Conservation (phyloP, 331 rosid species). For the Prunus yedoensis region DNA sequence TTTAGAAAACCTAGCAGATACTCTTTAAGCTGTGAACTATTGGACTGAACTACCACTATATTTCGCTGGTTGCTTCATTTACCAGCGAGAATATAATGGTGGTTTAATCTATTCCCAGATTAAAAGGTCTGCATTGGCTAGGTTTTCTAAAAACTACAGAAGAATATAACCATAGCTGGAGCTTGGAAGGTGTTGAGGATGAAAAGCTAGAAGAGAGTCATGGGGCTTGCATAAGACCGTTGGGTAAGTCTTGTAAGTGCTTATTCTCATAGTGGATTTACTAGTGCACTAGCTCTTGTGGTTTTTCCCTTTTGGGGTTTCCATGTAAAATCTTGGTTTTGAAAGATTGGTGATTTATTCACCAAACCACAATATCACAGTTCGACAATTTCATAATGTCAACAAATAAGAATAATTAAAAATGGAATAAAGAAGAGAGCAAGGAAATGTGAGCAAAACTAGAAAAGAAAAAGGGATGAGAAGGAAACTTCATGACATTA, state of each 20-base stretch:
- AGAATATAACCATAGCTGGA: neutral
- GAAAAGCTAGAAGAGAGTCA: no score
- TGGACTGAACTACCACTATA: neutral
- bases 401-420: neutral
- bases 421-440: neutral
- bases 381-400: neutral
- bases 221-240: no score
- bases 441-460: neutral
- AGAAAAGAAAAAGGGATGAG: neutral
- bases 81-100: neutral
- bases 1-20: neutral
- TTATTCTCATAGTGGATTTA: no score
- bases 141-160: neutral
- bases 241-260: no score
- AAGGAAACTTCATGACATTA: slow-evolving; percentile 27
- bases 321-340: no score
- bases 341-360: no score
- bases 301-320: no score
- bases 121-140: neutral
- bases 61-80: neutral
- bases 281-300: no score
- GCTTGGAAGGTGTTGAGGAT: no score
- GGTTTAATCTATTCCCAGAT: neutral
- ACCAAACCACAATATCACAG: neutral
- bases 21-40: neutral